Evolutionary conservation across 2,329 filamentous ascomycete species (phyloP).

Genomic region (Gnomoniopsis sp.): DNA sequence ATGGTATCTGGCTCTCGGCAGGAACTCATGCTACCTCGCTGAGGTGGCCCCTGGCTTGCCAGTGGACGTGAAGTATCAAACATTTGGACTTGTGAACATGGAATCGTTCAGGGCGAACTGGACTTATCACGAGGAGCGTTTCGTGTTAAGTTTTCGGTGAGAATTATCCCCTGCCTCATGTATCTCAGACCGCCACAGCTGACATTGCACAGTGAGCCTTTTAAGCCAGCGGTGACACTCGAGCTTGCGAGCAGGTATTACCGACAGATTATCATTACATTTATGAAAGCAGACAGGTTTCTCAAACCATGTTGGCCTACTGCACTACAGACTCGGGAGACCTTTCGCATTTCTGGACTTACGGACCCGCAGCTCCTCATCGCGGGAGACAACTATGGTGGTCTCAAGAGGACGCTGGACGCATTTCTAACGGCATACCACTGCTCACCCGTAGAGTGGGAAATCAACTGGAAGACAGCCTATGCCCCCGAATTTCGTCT

Average conservation of each 20-base stretch:
- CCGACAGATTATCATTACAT: conserved; percentile 49
- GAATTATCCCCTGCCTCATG: neutral
- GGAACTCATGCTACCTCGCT: conserved; percentile 49
- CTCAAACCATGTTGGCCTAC: conserved; percentile 58
- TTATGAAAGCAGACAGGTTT: conserved; percentile 52
- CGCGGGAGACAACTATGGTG: conserved; percentile 50
- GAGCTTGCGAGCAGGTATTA: conserved; percentile 54
- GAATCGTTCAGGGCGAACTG: conserved; percentile 50
- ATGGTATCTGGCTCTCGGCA: conserved; percentile 52
- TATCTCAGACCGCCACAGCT: neutral
- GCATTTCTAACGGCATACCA: conserved; percentile 53
- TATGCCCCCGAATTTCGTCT: conserved; percentile 53
- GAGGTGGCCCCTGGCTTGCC: conserved; percentile 47
- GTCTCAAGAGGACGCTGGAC: conserved; percentile 50
- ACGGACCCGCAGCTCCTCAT: conserved; percentile 51
- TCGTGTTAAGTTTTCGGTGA: conserved; percentile 52
- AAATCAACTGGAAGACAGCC: conserved; percentile 43
- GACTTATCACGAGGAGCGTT: conserved; percentile 51
- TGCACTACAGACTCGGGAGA: conserved; percentile 47
- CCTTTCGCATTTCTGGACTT: conserved; percentile 51
- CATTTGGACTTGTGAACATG: conserved; percentile 51
- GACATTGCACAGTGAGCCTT: conserved; percentile 25
- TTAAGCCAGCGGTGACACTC: conserved; percentile 25
- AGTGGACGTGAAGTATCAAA: conserved; percentile 44
- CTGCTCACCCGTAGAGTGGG: conserved; percentile 50